Base-by-base conservation (phyloP, 2,329 filamentous ascomycete species). In the Fusarium phyllophilum region DNA sequence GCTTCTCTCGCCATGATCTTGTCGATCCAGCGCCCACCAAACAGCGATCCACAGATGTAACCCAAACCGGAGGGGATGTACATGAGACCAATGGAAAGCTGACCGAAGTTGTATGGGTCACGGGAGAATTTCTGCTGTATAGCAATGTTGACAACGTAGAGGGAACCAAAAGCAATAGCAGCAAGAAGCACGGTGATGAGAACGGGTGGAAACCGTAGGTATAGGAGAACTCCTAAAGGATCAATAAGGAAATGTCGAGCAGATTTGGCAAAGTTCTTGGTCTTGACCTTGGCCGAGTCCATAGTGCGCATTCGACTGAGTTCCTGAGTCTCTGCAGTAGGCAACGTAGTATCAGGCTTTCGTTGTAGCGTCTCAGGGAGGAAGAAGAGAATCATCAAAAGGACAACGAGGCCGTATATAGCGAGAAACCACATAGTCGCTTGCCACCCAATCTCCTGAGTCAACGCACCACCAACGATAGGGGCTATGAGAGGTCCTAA, bases 1-100 rank as follows among this genome's bases (percentile, higher is more conserved):
- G 94, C 94, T 81, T 94, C 92, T 26, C 92, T 89, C 38, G 89
- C 86, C 94, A 96, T 96, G 81, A 96, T 96, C 24, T 82, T 83
- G 80, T 97, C 94, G 75, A 93, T 92, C 94, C 94, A 96, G 46
- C 85, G 86, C 1, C 94, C 94, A 45, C 93, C 93, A 41, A 93
- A 82, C 5, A 94, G 77, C 46, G 92, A 92, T 1, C 91, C 88
- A 10, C 90, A 71, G 51, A 95, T 84, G 81, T 96, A 96, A 8
- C 94, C 94, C 10, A 93, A 67, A 1, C 92, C 92, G 45, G 90
- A 89, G 0, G 94, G 92, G n/a, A 96, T 88, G 80, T 96, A 96
- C 29, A 95, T 84, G 41, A 94, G 83, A 17, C 94, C 94, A 61
- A 96, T 85, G 59, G 94, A 89, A 74, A 94, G 85, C 49, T 90